Base-by-base conservation (phyloP, 305 asterid genomes). In the Vinca major region DNA sequence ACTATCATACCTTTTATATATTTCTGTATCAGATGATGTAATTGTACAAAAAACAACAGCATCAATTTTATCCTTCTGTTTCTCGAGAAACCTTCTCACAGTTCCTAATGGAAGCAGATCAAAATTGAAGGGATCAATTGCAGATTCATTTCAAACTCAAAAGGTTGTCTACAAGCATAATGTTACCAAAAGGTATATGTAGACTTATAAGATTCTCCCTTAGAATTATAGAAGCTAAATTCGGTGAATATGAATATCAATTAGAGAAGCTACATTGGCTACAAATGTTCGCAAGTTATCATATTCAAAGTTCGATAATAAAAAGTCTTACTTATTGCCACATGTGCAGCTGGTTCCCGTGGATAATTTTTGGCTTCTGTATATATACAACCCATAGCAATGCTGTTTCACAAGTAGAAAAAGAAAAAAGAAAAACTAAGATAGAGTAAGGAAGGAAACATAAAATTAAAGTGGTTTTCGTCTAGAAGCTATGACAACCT, bases 261-360 rank as follows among this genome's bases (percentile, higher is more conserved):
- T 40, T 60, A 57, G 53, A 61, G 45, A 73, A 58, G 47, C 44
- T 69, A 74, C 39, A 72, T 20, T 71, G 56, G 41, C 53, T 36
- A 57, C 7, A 37, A 14, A 14, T 1, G 2, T 61, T 61, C 14
- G 5, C 47, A 4, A 60, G 47, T 4, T 48, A 39, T 16, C 37
- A 37, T 14, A 36, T 61, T 61, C 26, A 9, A 21, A 3, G 62
- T 54, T 3, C 9, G 7, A 10, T 21, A 21, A 55, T 21, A n/a
- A 55, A 26, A 55, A 55, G 8, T 71, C 89, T 82, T 67, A 88
- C 98, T 84, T 81, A 90, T 92, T 76, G 98, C 95, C 68, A 92
- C 97, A 69, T 92, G 98, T 1, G 95, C 98, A 78, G 98, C 96
- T 66, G 96, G 96, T 86, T 92, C 97, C 75, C 96, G 92, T 41